These are phyloP conservation scores for Wickerhamiella allomyrinae DNA, from an alignment of 805 yeast genomes.

Conservation along the genomic window DNA sequence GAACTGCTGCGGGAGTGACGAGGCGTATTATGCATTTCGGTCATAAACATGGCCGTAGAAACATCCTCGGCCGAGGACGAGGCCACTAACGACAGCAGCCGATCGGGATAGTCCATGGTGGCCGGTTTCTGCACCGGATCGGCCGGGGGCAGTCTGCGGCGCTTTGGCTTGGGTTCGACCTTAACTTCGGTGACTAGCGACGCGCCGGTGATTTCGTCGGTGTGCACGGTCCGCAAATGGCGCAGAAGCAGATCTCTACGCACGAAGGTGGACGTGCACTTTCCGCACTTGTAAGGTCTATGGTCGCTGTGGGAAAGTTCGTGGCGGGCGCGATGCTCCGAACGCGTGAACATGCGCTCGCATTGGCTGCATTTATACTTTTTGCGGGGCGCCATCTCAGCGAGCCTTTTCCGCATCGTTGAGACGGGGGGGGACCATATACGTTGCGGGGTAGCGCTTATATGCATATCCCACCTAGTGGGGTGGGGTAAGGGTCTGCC, in stretches of 20 bases:
- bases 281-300: constrained; percentile 61
- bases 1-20: background rate
- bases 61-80: constrained; percentile 4
- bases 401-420: background rate
- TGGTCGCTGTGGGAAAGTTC: constrained; percentile 71
- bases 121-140: background rate
- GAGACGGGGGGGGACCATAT: background rate
- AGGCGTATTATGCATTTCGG: constrained; percentile 3
- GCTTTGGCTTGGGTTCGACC: background rate
- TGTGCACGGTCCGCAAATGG: constrained; percentile 65
- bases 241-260: constrained; percentile 64
- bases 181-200: too few relatives aligned
- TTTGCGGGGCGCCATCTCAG: constrained; percentile 30
- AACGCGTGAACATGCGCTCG: constrained; percentile 64
- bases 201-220: too few relatives aligned
- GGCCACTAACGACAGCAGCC: background rate
- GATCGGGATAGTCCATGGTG: constrained; percentile 1
- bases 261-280: constrained; percentile 60
- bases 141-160: background rate
- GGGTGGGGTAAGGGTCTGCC: background rate
- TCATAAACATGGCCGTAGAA: constrained; percentile 11
- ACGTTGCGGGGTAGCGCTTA: background rate
- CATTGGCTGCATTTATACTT: constrained; percentile 69
- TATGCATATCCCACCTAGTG: constrained; percentile 1
- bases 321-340: constrained; percentile 66